Percentiles rank a stretch among this genome's conserved stretches.
Conservation (phyloP, 768 basidiomycete species). For the Dioszegia crocea region DNA sequence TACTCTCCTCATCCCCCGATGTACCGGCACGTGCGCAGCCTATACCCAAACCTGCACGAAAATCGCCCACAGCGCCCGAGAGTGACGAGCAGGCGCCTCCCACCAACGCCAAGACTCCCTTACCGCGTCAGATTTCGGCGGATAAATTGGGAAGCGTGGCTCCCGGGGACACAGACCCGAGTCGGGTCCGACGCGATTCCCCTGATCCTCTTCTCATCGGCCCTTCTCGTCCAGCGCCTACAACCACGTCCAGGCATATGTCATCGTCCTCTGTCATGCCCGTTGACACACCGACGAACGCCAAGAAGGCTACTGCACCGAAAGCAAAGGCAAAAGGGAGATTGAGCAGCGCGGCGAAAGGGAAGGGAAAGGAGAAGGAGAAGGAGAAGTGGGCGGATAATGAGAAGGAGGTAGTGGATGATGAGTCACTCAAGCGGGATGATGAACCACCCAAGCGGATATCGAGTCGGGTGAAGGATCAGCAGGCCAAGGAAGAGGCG, state of each 20-base stretch:
- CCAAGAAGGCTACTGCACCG: neutral
- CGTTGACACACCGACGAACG: neutral
- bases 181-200: neutral
- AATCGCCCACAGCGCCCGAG: neutral
- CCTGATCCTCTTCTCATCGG: constrained; percentile 5
- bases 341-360: neutral
- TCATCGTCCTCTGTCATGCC: neutral
- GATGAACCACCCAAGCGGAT: neutral
- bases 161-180: too few species aligned
- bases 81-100: neutral
- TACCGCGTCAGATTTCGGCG: too few species aligned
- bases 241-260: neutral
- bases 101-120: neutral
- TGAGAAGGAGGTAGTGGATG: neutral
- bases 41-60: neutral
- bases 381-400: neutral
- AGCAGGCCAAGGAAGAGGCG: constrained; percentile 16
- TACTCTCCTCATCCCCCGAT: constrained; percentile 4
- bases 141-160: too few species aligned
- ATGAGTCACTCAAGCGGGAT: neutral
- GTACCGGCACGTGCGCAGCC: neutral
- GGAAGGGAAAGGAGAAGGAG: constrained; percentile 5
- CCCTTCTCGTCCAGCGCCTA: neutral
- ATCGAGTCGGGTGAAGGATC: constrained; percentile 20
- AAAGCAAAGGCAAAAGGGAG: neutral